Conservation (phyloP, 495 filamentous ascomycete species). For the Penicillium coprophilum region DNA sequence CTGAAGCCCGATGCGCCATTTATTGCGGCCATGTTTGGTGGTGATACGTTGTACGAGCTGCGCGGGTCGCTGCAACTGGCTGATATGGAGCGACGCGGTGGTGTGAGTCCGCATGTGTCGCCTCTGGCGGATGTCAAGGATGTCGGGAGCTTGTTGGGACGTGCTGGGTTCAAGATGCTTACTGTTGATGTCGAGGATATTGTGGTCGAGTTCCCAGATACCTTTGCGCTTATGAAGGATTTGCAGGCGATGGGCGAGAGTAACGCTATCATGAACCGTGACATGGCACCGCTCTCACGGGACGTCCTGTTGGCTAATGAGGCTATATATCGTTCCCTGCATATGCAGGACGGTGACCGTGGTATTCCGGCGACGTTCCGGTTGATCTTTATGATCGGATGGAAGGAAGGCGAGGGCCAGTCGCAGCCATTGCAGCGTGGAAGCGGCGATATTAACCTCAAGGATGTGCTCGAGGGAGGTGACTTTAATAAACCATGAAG, state of each 20-base stretch:
- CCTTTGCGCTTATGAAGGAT: constrained; percentile 88
- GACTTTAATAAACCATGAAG: constrained; percentile 41
- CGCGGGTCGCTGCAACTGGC: constrained; percentile 92
- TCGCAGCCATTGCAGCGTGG: constrained; percentile 76
- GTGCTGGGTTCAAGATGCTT: constrained; percentile 89
- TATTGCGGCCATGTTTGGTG: constrained; percentile 93
- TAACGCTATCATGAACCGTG: constrained; percentile 79
- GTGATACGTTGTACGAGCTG: constrained; percentile 91
- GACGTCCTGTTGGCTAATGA: constrained; percentile 89
- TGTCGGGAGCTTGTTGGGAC: constrained; percentile 80
- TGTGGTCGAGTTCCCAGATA: constrained; percentile 90
- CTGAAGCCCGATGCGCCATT: constrained; percentile 92
- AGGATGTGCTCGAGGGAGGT: constrained; percentile 71
- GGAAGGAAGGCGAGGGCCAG: constrained; percentile 83
- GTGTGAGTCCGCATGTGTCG: constrained; percentile 81
- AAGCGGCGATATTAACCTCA: constrained; percentile 77
- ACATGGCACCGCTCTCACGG: constrained; percentile 68
- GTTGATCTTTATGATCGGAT: constrained; percentile 96
- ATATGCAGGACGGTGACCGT: constrained; percentile 67
- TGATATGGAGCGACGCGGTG: constrained; percentile 82
- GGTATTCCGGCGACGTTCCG: constrained; percentile 86
- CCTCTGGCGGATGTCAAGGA: constrained; percentile 92
- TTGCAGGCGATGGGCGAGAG: constrained; percentile 92
- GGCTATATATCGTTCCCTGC: constrained; percentile 81
- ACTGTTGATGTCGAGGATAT: constrained; percentile 98